These are phyloP conservation scores for Blumeriella jaapii DNA, from an alignment of 2,329 filamentous ascomycete species.

Conservation along the genomic window DNA sequence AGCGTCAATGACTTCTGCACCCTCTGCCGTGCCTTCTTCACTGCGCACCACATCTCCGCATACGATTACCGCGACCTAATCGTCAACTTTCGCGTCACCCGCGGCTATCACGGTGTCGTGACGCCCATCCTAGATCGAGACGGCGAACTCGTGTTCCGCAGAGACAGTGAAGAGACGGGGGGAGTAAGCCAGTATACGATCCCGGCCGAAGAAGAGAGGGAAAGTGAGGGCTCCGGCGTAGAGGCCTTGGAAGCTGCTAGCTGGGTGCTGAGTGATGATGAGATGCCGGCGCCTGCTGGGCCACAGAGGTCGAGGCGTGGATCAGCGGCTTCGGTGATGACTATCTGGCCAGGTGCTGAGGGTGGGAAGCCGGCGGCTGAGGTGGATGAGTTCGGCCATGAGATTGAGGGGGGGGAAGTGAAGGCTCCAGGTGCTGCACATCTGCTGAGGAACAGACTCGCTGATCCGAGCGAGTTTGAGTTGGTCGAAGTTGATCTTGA, in stretches of 20 bases:
- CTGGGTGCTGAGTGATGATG: background rate
- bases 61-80: background rate
- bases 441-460: background rate
- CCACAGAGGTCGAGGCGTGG: background rate
- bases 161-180: no score
- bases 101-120: no score
- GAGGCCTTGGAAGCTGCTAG: background rate
- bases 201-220: background rate
- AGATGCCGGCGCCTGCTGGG: background rate
- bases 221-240: background rate
- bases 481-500: background rate
- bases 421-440: background rate
- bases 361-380: background rate
- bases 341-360: background rate
- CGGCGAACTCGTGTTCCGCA: no score
- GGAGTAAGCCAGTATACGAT: no score
- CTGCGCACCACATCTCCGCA: background rate
- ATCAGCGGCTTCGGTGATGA: background rate
- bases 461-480: background rate
- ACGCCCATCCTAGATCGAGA: no score
- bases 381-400: background rate
- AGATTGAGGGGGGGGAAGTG: background rate
- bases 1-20: conserved; percentile 1
- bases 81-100: background rate
- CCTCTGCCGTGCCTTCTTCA: background rate